Base-by-base conservation (phyloP, 306 rosid species). In the Citrullus mucosospermus region DNA sequence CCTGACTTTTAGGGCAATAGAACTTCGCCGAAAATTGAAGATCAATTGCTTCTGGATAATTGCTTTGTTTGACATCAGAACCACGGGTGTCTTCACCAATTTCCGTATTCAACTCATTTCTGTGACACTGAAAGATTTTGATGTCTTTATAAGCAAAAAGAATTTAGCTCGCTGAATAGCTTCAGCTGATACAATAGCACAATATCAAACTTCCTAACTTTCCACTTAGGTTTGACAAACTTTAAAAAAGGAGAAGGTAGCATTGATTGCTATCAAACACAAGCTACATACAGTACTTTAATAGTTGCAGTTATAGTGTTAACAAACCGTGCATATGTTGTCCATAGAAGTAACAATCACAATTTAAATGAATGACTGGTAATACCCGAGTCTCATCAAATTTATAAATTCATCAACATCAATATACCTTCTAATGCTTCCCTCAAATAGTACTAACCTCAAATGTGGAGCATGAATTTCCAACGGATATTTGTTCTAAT, bases 1-100 rank as follows among this genome's bases (percentile, higher is more conserved):
- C 93, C 88, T 94, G 98, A 85, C 85, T 88, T 86, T 72, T 94
- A 48, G 85, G 82, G 84, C 97, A 87, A 79, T 77, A 85, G 39
- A 85, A 84, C 82, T 82, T 85, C 22, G 82, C 86, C 39, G 78
- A 86, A 57, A 79, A 43, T 70, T 72, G 86, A 30, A 81, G 83
- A 77, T 81, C 77, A 85, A 73, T 63, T 7, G 81, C 80, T 81
- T 85, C 86, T 76, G 56, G 75, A 79, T 73, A 72, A 76, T 80
- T 22, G 76, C 75, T 76, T 54, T 55, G 63, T 59, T 67, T 76
- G 60, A 67, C 25, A 62, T 56, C 80, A 79, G 75, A 83, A 81
- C 78, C 83, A 66, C 38, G 78, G 46, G 78, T 81, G 80, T 79
- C 84, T 67, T 87, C 74, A 30, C 30, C 82, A 36, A 34, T 53